These are phyloP conservation scores for Neospermospora avenae DNA, from an alignment of 2,329 filamentous ascomycete species.

Conservation along the genomic window DNA sequence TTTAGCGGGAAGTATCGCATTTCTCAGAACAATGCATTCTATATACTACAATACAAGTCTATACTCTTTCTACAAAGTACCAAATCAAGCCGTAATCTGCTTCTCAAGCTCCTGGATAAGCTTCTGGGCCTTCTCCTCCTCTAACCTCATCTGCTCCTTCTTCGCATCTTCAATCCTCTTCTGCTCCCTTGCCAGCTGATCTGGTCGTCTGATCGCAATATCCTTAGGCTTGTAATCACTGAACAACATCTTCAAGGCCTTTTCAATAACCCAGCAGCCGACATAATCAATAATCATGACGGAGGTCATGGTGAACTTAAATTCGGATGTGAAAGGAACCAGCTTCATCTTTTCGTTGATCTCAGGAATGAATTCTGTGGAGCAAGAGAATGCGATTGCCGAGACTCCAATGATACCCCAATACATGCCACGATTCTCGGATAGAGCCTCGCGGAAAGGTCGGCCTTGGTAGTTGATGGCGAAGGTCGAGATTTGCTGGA, in stretches of 20 bases:
- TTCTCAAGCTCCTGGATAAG: slow-evolving; percentile 57
- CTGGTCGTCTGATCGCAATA: slow-evolving; percentile 80
- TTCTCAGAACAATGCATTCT: neutral
- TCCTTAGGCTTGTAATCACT: slow-evolving; percentile 92
- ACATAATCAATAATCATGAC: slow-evolving; percentile 87
- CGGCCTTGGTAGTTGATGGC: slow-evolving; percentile 99
- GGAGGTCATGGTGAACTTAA: slow-evolving; percentile 80
- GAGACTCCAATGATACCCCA: slow-evolving; percentile 91
- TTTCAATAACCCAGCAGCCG: slow-evolving; percentile 85
- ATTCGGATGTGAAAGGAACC: slow-evolving; percentile 83
- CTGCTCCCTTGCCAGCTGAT: slow-evolving; percentile 78
- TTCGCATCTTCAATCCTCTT: slow-evolving; percentile 61
- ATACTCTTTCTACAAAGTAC: slow-evolving; percentile 12
- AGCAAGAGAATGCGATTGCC: slow-evolving; percentile 87
- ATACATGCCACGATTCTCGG: slow-evolving; percentile 87
- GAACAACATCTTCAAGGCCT: slow-evolving; percentile 78
- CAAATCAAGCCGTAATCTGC: slow-evolving; percentile 46
- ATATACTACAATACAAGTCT: slow-evolving; percentile 21
- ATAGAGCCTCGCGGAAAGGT: slow-evolving; percentile 90
- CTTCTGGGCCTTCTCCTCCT: slow-evolving; percentile 50
- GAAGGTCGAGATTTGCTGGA: slow-evolving; percentile 98
- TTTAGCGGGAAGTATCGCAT: neutral
- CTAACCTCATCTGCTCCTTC: slow-evolving; percentile 44
- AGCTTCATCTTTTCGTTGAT: slow-evolving; percentile 91
- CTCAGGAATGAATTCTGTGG: slow-evolving; percentile 92